Percentiles rank a stretch among this genome's conserved stretches.
These are phyloP conservation scores for Huntiella omanensis DNA, from an alignment of 2,329 filamentous ascomycete species.

Conservation along the genomic window DNA sequence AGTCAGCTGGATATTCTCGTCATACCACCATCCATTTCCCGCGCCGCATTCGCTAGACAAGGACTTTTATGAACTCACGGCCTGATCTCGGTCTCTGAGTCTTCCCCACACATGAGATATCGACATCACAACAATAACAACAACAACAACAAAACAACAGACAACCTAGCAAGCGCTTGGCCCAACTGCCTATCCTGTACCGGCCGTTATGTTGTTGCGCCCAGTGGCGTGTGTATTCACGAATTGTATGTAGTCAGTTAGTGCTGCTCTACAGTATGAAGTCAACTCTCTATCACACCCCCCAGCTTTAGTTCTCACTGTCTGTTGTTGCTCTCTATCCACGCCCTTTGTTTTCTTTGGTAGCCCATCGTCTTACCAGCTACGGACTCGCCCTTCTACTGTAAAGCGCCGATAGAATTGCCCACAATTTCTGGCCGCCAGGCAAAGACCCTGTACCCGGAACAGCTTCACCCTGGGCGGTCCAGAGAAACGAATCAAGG, in stretches of 20 bases:
- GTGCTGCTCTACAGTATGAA: neutral
- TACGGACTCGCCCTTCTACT: neutral
- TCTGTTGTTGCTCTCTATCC: neutral
- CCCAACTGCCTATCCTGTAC: too few relatives aligned
- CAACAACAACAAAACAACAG: too few relatives aligned
- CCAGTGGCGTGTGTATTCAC: neutral
- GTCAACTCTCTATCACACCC: neutral
- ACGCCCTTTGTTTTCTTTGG: neutral
- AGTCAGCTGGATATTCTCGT: too few relatives aligned
- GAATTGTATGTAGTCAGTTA: too few relatives aligned
- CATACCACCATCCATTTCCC: neutral
- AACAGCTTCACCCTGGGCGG: neutral
- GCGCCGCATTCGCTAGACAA: neutral
- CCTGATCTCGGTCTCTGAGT: neutral
- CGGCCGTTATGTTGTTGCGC: neutral
- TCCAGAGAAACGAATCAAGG: slow-evolving; percentile 10
- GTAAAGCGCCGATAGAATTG: neutral
- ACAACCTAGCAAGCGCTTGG: too few relatives aligned
- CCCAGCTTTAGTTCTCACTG: neutral
- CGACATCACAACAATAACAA: too few relatives aligned
- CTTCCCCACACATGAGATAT: too few relatives aligned
- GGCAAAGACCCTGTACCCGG: slow-evolving; percentile 1
- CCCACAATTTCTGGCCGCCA: neutral
- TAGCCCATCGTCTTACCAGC: neutral
- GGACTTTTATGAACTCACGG: neutral